phyloP scores from a whole-genome alignment of 768 basidiomycete genomes.

The Trametopsis cervina region DNA sequence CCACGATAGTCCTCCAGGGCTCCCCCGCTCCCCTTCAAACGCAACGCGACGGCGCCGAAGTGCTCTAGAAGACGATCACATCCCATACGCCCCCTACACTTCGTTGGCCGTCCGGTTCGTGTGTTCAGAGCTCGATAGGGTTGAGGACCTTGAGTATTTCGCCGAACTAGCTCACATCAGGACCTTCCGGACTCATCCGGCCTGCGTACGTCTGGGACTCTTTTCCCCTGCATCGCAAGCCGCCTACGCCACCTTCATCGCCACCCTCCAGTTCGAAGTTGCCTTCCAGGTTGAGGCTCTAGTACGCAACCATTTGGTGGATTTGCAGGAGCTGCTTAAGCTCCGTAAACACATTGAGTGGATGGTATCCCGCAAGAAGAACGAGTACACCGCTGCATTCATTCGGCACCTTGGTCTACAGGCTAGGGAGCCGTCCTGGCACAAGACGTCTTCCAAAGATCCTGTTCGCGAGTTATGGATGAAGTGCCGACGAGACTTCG shows the following conservation, averaged over 20 bases:
- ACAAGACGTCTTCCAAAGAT: not conserved
- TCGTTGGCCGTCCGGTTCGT: conserved; percentile 48
- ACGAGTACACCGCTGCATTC: conserved; percentile 26
- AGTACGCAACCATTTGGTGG: conserved; percentile 32
- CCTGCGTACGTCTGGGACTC: conserved; percentile 17
- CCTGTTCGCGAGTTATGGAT: conserved; percentile 1
- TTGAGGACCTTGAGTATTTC: conserved; percentile 33
- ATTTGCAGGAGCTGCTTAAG: conserved; percentile 42
- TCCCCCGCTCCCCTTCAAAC: not conserved
- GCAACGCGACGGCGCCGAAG: conserved; percentile 31
- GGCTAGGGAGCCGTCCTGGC: not conserved
- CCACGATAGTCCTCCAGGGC: not conserved
- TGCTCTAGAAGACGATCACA: conserved; percentile 31
- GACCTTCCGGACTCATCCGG: not conserved
- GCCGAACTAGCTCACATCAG: conserved; percentile 31
- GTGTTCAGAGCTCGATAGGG: conserved; percentile 28
- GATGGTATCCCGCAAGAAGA: conserved; percentile 26
- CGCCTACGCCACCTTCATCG: conserved; percentile 28
- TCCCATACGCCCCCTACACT: conserved; percentile 40
- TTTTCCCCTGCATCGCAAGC: conserved; percentile 34
- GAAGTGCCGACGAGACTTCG: conserved; percentile 1
- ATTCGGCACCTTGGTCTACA: conserved; percentile 6
- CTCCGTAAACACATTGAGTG: conserved; percentile 31
- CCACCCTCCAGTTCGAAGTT: conserved; percentile 38
- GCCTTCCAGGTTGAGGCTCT: conserved; percentile 53